Evolutionary conservation across 2,329 filamentous ascomycete genomes (phyloP).

Genomic region (Thelonectria olida): DNA sequence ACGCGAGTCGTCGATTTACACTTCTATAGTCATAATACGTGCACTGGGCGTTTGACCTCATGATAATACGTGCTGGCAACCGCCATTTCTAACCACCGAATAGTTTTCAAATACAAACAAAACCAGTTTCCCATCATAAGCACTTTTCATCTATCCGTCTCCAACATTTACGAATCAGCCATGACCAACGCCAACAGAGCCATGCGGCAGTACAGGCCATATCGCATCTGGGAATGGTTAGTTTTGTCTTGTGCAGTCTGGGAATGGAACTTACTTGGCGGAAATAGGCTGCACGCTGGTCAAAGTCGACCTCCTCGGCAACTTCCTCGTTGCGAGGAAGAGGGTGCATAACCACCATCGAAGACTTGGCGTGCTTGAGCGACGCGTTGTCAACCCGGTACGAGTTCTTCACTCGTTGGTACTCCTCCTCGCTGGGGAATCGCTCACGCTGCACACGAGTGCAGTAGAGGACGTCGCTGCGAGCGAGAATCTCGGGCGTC

Average conservation of each 20-base stretch:
- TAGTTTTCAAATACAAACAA: conserved; percentile 33
- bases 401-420: conserved; percentile 86
- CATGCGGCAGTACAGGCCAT: conserved; percentile 98
- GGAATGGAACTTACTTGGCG: conserved; percentile 80
- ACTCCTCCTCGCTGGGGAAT: conserved; percentile 82
- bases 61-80: no score
- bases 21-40: conserved; percentile 39
- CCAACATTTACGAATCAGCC: conserved; percentile 52
- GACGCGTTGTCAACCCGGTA: conserved; percentile 92
- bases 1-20: conserved; percentile 41
- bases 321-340: conserved; percentile 94
- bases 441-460: conserved; percentile 97
- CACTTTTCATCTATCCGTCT: no score
- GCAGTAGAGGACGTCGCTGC: conserved; percentile 94
- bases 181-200: conserved; percentile 94
- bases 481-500: conserved; percentile 85
- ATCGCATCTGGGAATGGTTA: conserved; percentile 78
- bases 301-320: conserved; percentile 95
- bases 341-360: conserved; percentile 96
- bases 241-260: background rate
- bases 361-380: conserved; percentile 88
- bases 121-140: no score
- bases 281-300: conserved; percentile 96
- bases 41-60: conserved; percentile 36
- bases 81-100: no score